These are phyloP conservation scores for Spathaspora gorwiae DNA, from an alignment of 805 yeast species.

Conservation along the genomic window DNA sequence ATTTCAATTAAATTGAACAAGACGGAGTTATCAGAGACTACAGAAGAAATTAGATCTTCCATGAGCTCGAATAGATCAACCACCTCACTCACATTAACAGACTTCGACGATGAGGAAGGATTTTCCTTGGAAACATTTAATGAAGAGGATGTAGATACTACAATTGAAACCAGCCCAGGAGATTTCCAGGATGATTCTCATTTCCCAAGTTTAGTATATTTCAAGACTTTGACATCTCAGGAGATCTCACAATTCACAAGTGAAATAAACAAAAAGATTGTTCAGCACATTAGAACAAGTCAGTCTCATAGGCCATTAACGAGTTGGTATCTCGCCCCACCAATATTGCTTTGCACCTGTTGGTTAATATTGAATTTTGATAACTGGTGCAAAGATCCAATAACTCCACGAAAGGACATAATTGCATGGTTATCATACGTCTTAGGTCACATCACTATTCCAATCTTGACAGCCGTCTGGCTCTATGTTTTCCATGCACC, in stretches of 20 bases:
- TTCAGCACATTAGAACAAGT: neutral
- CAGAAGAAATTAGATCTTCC: neutral
- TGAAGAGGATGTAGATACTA: too few species aligned
- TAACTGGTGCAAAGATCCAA: constrained; percentile 38
- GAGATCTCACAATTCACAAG: constrained; percentile 1
- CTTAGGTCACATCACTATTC: constrained; percentile 57
- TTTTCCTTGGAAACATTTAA: neutral
- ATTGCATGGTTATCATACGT: constrained; percentile 63
- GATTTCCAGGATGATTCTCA: neutral
- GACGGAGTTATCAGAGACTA: neutral
- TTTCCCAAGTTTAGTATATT: neutral
- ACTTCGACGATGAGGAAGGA: neutral
- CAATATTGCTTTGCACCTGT: constrained; percentile 37
- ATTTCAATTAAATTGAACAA: neutral
- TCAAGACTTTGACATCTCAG: neutral
- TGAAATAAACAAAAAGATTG: neutral
- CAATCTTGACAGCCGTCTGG: constrained; percentile 59
- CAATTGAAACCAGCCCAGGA: neutral
- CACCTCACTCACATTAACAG: too few species aligned
- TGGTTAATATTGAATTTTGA: constrained; percentile 50
- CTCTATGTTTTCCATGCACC: constrained; percentile 64
- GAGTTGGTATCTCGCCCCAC: constrained; percentile 53
- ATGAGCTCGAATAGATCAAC: neutral
- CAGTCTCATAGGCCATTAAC: constrained; percentile 3
- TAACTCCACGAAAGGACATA: constrained; percentile 46